Evolutionary conservation across 306 rosid species (phyloP).

Genomic region (Sesbania bispinosa): DNA sequence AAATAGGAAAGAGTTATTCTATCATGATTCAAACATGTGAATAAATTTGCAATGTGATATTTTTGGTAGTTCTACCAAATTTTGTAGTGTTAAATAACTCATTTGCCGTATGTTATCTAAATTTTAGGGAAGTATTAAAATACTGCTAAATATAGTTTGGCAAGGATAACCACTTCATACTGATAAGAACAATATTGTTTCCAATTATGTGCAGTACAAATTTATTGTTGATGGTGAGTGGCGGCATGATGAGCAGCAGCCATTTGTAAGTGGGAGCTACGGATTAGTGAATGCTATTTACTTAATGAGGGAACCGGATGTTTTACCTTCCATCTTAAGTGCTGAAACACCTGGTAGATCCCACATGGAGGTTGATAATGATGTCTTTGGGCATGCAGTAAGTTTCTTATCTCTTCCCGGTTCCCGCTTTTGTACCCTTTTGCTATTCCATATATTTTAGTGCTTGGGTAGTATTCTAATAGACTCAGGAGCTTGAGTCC

Average conservation of each 20-base stretch:
- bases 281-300: slow-evolving; percentile 70
- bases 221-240: slow-evolving; percentile 81
- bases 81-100: background rate
- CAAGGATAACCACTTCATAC: slow-evolving; percentile 8
- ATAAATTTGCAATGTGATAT: background rate
- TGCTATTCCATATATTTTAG: slow-evolving; percentile 7
- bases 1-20: background rate
- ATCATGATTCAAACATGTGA: background rate
- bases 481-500: background rate
- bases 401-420: slow-evolving; percentile 11
- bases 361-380: slow-evolving; percentile 78
- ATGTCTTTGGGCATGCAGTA: slow-evolving; percentile 46
- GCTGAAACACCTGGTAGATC: slow-evolving; percentile 57
- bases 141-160: background rate
- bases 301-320: slow-evolving; percentile 46
- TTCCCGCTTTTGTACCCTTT: slow-evolving; percentile 16
- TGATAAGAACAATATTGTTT: slow-evolving; percentile 33
- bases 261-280: slow-evolving; percentile 46
- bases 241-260: slow-evolving; percentile 77
- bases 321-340: slow-evolving; percentile 35
- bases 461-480: slow-evolving; percentile 13
- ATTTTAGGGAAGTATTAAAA: slow-evolving; percentile 14
- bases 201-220: slow-evolving; percentile 58
- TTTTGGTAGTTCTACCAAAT: background rate
- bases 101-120: slow-evolving; percentile 26